phyloP scores from a whole-genome alignment of 441 rosid species.

The Adansonia gregorii region DNA sequence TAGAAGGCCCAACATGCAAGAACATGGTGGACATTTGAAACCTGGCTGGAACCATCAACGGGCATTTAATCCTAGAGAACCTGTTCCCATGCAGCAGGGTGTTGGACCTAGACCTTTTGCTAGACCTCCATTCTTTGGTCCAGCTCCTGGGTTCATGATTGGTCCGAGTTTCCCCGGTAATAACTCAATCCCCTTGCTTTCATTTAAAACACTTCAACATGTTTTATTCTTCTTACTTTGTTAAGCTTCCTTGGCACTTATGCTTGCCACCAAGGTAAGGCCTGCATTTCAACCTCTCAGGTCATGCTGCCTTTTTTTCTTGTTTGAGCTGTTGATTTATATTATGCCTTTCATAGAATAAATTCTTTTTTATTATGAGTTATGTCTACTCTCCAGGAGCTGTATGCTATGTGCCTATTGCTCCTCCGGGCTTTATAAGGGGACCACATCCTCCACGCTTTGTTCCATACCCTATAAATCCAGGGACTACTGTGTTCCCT shows the following conservation, averaged over 20 bases:
- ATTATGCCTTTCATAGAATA: constrained; percentile 1
- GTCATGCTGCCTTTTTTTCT: constrained; percentile 14
- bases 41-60: constrained; percentile 71
- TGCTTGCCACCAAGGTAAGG: constrained; percentile 12
- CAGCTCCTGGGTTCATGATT: constrained; percentile 72
- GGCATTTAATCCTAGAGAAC: constrained; percentile 60
- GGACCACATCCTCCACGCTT: constrained; percentile 69
- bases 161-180: constrained; percentile 87
- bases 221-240: constrained; percentile 6
- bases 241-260: background rate
- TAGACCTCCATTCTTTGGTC: constrained; percentile 65
- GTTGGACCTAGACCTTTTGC: constrained; percentile 68
- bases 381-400: constrained; percentile 49
- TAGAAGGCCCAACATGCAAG: constrained; percentile 58
- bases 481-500: constrained; percentile 50
- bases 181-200: constrained; percentile 28
- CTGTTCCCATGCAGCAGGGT: constrained; percentile 57
- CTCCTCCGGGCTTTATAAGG: constrained; percentile 70
- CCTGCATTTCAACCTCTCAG: constrained; percentile 19
- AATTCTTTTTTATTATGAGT: constrained; percentile 26
- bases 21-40: constrained; percentile 48
- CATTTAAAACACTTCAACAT: background rate
- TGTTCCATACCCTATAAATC: constrained; percentile 57
- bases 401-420: constrained; percentile 65
- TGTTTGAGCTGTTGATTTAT: constrained; percentile 17